Evolutionary conservation across 345 rosid species (phyloP).

Genomic region (Combretum micranthum): DNA sequence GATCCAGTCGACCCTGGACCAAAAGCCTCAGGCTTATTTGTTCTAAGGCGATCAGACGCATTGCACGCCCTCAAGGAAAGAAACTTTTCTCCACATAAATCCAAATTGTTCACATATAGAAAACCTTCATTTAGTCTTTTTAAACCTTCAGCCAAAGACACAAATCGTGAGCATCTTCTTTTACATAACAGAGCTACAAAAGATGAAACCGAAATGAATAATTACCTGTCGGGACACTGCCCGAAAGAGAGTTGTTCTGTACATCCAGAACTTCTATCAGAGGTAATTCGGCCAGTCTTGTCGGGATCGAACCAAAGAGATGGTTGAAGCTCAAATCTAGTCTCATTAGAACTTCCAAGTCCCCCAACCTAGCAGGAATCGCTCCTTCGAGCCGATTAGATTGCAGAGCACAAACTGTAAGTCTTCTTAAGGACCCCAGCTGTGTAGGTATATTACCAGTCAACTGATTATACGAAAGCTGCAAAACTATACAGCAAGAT

Average conservation of each 20-base stretch:
- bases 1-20: slow-evolving; percentile 39
- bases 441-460: slow-evolving; percentile 77
- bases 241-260: slow-evolving; percentile 77
- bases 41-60: slow-evolving; percentile 27
- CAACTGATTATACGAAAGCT: slow-evolving; percentile 81
- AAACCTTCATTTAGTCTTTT: slow-evolving; percentile 71
- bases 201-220: neutral
- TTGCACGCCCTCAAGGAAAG: slow-evolving; percentile 42
- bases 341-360: slow-evolving; percentile 45
- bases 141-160: slow-evolving; percentile 31
- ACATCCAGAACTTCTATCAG: slow-evolving; percentile 59
- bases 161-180: neutral
- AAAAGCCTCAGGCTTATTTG: slow-evolving; percentile 43
- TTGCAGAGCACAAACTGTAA: slow-evolving; percentile 70
- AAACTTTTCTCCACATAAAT: slow-evolving; percentile 70
- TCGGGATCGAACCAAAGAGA: slow-evolving; percentile 79
- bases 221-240: slow-evolving; percentile 82
- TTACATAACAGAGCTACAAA: neutral
- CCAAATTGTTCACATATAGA: slow-evolving; percentile 54
- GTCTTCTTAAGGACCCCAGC: slow-evolving; percentile 61
- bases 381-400: slow-evolving; percentile 81
- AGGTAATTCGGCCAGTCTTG: slow-evolving; percentile 57
- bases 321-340: slow-evolving; percentile 73
- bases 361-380: slow-evolving; percentile 86
- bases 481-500: slow-evolving; percentile 56